Percentiles rank a stretch among this genome's conserved stretches.
Conservation (phyloP, 208 protist genomes). For the Leishmania major region DNA sequence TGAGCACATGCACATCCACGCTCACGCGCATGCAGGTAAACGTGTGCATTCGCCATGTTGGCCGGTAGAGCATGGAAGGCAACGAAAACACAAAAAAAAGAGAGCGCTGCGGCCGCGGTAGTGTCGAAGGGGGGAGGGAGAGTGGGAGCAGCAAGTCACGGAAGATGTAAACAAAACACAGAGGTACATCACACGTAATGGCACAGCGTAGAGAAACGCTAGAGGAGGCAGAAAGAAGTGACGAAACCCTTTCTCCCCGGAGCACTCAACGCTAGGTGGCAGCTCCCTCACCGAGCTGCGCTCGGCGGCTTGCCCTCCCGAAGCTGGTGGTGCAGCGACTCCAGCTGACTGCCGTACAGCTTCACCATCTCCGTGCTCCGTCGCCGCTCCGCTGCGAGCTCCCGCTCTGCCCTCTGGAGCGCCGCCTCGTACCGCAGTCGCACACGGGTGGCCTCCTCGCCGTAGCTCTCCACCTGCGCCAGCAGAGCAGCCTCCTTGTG, state of each 20-base stretch:
- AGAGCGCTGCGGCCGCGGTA: neutral
- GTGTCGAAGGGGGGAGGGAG: neutral
- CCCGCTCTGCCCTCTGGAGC: slow-evolving; percentile 33
- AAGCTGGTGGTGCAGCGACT: slow-evolving; percentile 66
- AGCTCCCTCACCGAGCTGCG: neutral
- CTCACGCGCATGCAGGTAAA: neutral
- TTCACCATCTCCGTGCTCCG: slow-evolving; percentile 59
- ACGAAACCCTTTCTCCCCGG: no score
- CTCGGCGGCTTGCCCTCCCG: slow-evolving; percentile 34
- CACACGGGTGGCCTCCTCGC: slow-evolving; percentile 39
- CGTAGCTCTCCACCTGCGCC: slow-evolving; percentile 56
- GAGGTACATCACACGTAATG: neutral
- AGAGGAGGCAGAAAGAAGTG: neutral
- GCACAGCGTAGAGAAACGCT: neutral
- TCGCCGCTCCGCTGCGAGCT: slow-evolving; percentile 50
- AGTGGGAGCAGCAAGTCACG: neutral
- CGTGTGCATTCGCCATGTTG: neutral
- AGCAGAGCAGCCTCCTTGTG: slow-evolving; percentile 46
- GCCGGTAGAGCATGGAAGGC: no score
- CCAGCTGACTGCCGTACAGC: slow-evolving; percentile 62
- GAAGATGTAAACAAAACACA: neutral
- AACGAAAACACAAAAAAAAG: neutral
- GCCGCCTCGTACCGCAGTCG: slow-evolving; percentile 35
- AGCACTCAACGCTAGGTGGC: neutral
- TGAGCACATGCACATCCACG: neutral